Conservation (phyloP, 2,329 filamentous ascomycete genomes). For the Fusarium burgessii region DNA sequence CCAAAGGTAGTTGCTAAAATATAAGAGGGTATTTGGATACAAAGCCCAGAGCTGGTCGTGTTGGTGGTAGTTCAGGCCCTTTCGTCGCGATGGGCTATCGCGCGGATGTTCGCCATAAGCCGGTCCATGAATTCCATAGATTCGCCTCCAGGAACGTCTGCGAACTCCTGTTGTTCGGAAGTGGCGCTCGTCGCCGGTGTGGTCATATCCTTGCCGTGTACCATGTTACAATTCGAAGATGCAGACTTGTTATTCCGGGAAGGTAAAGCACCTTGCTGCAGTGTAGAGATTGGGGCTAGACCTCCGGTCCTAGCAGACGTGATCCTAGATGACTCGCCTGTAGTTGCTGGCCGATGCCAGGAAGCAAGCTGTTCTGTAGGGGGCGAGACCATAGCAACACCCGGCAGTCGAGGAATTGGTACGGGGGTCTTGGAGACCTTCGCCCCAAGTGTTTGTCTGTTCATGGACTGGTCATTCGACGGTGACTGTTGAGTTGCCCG, state of each 20-base stretch:
- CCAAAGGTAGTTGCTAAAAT: constrained; percentile 4
- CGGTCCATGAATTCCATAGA: constrained; percentile 64
- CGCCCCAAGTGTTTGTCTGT: neutral
- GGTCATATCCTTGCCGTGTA: neutral
- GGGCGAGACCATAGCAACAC: neutral
- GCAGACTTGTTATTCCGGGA: neutral
- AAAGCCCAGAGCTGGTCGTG: neutral
- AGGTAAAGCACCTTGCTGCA: neutral
- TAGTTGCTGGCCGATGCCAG: neutral
- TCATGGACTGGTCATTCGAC: constrained; percentile 17
- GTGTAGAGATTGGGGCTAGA: neutral
- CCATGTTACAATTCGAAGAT: neutral
- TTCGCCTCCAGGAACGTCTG: constrained; percentile 58
- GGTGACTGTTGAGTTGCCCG: constrained; percentile 21
- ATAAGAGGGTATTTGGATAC: constrained; percentile 23
- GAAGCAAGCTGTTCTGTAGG: neutral
- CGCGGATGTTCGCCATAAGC: constrained; percentile 64
- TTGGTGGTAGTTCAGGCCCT: constrained; percentile 1
- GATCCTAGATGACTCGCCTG: neutral
- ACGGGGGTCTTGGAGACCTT: constrained; percentile 49
- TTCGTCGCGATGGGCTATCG: constrained; percentile 49
- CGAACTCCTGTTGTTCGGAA: constrained; percentile 50
- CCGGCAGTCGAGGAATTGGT: constrained; percentile 48
- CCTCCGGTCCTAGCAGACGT: neutral
- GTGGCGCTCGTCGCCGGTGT: neutral